Percentiles rank a stretch among this genome's conserved stretches.
phyloP scores from a whole-genome alignment of 176 grass and related monocot genomes.

The Eremochloa ophiuroides region DNA sequence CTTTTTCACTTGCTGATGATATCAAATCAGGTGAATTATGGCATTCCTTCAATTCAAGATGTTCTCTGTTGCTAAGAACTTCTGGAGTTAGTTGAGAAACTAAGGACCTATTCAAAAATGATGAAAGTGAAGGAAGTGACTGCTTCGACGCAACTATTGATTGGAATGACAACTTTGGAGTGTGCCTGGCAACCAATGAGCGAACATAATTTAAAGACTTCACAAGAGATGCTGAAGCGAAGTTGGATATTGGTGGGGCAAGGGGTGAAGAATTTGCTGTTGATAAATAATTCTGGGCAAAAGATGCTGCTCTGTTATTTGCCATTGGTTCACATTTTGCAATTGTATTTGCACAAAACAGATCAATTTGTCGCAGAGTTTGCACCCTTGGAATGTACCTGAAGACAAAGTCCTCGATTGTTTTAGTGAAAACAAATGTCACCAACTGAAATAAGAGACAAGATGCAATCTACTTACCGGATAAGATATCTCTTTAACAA shows the following conservation, averaged over 20 bases:
- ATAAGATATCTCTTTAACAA: constrained; percentile 95
- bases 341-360: constrained; percentile 89
- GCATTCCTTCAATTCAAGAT: constrained; percentile 61
- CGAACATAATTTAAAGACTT: constrained; percentile 95
- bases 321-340: constrained; percentile 63
- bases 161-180: constrained; percentile 86
- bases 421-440: constrained; percentile 4
- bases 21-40: constrained; percentile 46
- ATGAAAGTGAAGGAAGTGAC: constrained; percentile 65
- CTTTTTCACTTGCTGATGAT: constrained; percentile 53
- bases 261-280: constrained; percentile 50
- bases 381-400: constrained; percentile 86
- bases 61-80: constrained; percentile 53
- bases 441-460: constrained; percentile 5
- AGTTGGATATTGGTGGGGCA: constrained; percentile 51
- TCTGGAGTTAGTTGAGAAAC: constrained; percentile 69
- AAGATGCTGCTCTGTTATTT: constrained; percentile 48
- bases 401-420: constrained; percentile 19
- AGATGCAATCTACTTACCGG: constrained; percentile 40
- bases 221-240: constrained; percentile 78
- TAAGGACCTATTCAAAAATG: constrained; percentile 67
- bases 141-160: constrained; percentile 59
- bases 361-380: constrained; percentile 86
- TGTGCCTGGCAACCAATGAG: constrained; percentile 88
- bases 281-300: constrained; percentile 38